These are phyloP conservation scores for Ormosia emarginata DNA, from an alignment of 306 rosid genomes.

Conservation along the genomic window DNA sequence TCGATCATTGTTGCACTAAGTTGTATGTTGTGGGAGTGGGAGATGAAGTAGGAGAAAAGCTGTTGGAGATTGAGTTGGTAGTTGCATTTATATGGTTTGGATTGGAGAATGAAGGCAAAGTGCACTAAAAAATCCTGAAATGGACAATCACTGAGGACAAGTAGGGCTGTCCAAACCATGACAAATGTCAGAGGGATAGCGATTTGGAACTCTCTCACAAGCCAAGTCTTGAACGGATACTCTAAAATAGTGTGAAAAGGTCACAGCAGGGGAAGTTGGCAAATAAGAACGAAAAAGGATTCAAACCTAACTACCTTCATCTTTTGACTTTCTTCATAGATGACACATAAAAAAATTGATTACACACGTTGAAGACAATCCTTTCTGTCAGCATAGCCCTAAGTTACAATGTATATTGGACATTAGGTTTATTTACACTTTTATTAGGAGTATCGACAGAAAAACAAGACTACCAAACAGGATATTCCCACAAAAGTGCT, in stretches of 20 bases:
- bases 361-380: slow-evolving; percentile 15
- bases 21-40: neutral
- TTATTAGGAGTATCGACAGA: neutral
- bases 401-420: neutral
- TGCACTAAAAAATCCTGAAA: slow-evolving; percentile 16
- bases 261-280: slow-evolving; percentile 18
- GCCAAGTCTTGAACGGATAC: slow-evolving; percentile 25
- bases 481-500: slow-evolving; percentile 25
- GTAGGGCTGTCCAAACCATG: slow-evolving; percentile 37
- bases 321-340: slow-evolving; percentile 43
- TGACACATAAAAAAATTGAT: slow-evolving; percentile 17
- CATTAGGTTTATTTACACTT: slow-evolving; percentile 11
- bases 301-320: slow-evolving; percentile 50
- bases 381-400: neutral
- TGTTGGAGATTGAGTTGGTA: slow-evolving; percentile 17
- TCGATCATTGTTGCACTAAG: slow-evolving; percentile 39
- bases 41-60: slow-evolving; percentile 13
- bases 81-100: slow-evolving; percentile 41
- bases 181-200: slow-evolving; percentile 63
- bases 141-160: slow-evolving; percentile 46
- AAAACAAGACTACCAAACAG: neutral
- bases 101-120: slow-evolving; percentile 11
- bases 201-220: slow-evolving; percentile 20
- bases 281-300: slow-evolving; percentile 40
- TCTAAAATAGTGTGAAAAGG: slow-evolving; percentile 13